A percentile compares a stretch with the other conserved stretches of the same genome.
phyloP scores from a whole-genome alignment of 2,329 filamentous ascomycete species.

The Periconia macrospinosa region DNA sequence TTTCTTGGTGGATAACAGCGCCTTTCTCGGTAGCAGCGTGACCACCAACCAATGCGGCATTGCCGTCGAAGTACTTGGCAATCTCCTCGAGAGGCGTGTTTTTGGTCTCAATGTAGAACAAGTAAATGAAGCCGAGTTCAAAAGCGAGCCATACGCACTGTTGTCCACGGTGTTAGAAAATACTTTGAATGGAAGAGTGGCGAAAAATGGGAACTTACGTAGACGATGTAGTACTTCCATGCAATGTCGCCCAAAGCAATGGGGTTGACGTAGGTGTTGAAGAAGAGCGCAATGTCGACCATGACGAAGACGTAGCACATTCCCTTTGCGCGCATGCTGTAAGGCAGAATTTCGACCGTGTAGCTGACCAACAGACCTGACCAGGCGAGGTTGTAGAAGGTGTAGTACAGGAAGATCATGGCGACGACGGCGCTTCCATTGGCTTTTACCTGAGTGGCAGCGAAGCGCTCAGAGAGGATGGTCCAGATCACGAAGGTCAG shows the following conservation, averaged over 20 bases:
- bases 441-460: conserved; percentile 18
- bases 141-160: conserved; percentile 32
- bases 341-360: conserved; percentile 51
- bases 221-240: conserved; percentile 38
- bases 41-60: conserved; percentile 43
- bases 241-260: conserved; percentile 14
- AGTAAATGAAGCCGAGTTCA: conserved; percentile 35
- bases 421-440: conserved; percentile 35
- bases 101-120: conserved; percentile 30
- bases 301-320: conserved; percentile 50
- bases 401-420: conserved; percentile 19
- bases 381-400: conserved; percentile 17
- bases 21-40: conserved; percentile 39
- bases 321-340: conserved; percentile 50
- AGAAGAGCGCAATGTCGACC: conserved; percentile 46
- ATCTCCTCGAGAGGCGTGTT: conserved; percentile 29
- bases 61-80: conserved; percentile 28
- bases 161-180: conserved; percentile 9
- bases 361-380: conserved; percentile 47
- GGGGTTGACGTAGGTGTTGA: conserved; percentile 30
- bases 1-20: conserved; percentile 19
- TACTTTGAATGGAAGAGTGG: conserved; percentile 20
- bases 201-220: conserved; percentile 32
- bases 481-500: conserved; percentile 47
- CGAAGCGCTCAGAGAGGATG: conserved; percentile 10